phyloP scores from a whole-genome alignment of 2,329 filamentous ascomycete species.

The Aspergillus phoenicis region DNA sequence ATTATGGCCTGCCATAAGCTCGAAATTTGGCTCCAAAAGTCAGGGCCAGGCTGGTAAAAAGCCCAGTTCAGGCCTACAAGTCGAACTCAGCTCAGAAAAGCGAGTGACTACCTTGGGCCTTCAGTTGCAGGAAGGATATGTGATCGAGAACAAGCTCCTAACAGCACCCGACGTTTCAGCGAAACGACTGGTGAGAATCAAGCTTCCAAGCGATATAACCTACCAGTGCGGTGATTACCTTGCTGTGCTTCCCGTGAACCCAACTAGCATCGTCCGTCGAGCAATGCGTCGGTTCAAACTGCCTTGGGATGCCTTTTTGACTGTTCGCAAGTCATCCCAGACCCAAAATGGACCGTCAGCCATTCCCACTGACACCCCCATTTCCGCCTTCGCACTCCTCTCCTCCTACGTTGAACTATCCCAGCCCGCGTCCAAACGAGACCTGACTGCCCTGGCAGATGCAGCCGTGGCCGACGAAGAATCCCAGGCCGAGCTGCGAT shows the following conservation, averaged over 20 bases:
- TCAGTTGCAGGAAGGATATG: constrained; percentile 63
- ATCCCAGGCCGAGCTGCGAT: constrained; percentile 46
- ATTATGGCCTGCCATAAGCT: constrained; percentile 56
- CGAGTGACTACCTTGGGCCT: constrained; percentile 63
- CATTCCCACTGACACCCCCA: constrained; percentile 58
- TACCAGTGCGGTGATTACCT: constrained; percentile 79
- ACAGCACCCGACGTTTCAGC: constrained; percentile 54
- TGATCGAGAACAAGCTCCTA: constrained; percentile 57
- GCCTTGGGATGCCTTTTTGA: constrained; percentile 68
- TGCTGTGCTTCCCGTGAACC: constrained; percentile 72
- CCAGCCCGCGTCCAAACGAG: constrained; percentile 71
- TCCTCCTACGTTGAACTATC: constrained; percentile 72
- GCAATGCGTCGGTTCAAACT: constrained; percentile 67
- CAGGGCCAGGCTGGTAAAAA: constrained; percentile 7
- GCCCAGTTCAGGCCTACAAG: constrained; percentile 43
- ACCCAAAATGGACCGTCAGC: constrained; percentile 40
- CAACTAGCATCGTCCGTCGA: constrained; percentile 61
- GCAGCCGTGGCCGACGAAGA: constrained; percentile 54
- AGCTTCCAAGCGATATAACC: constrained; percentile 64
- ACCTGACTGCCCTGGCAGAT: constrained; percentile 49
- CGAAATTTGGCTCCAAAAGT: constrained; percentile 33
- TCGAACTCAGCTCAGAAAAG: constrained; percentile 56
- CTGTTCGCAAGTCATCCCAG: constrained; percentile 57
- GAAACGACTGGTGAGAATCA: constrained; percentile 69
- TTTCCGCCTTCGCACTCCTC: constrained; percentile 66